Conservation (phyloP, 768 basidiomycete genomes). For the Suillus tomentosus region DNA sequence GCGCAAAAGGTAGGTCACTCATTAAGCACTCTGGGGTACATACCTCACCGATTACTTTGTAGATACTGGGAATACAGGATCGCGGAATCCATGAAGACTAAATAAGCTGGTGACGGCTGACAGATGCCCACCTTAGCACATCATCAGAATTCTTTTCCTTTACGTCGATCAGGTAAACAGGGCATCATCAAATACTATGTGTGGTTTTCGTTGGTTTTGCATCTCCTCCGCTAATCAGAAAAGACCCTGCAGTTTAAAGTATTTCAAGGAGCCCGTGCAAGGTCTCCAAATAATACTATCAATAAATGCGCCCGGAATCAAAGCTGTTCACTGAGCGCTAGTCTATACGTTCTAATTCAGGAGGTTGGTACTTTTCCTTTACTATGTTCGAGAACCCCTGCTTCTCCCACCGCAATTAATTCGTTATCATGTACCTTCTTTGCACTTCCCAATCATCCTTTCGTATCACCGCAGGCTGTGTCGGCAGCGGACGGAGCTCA, state of each 20-base stretch:
- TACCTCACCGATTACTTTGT: conserved; percentile 17
- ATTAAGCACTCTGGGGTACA: conserved; percentile 15
- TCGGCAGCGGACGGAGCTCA: conserved; percentile 32
- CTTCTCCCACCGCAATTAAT: conserved; percentile 3
- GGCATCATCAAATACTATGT: background rate
- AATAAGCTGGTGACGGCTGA: background rate
- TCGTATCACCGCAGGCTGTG: background rate
- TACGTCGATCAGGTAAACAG: conserved; percentile 1
- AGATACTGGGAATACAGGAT: conserved; percentile 84
- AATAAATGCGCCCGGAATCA: background rate
- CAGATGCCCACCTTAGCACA: conserved; percentile 22
- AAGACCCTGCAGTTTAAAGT: background rate
- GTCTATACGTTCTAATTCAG: background rate
- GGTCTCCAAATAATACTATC: background rate
- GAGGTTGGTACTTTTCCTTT: background rate
- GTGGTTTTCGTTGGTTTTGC: background rate
- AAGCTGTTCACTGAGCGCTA: background rate
- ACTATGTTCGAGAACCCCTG: background rate
- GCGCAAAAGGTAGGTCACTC: conserved; percentile 64
- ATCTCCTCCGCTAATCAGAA: background rate
- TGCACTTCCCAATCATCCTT: conserved; percentile 1
- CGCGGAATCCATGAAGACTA: conserved; percentile 43
- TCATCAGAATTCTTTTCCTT: conserved; percentile 13
- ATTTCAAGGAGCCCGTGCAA: background rate
- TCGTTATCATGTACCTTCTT: conserved; percentile 1